Evolutionary conservation across 2,329 filamentous ascomycete genomes (phyloP).

Genomic region (Fusarium secorum): DNA sequence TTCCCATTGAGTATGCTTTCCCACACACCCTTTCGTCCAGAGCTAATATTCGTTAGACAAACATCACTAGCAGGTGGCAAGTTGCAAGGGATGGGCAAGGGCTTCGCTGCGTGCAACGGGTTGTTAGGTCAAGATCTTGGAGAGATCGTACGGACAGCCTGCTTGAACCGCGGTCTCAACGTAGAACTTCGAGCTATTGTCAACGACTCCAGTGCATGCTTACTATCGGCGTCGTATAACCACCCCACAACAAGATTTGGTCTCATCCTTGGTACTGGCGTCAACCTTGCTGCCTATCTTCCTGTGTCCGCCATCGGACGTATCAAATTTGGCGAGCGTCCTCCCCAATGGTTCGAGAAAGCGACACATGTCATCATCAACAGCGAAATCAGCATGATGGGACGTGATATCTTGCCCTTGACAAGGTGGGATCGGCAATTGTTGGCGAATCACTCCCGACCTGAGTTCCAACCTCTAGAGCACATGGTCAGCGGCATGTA

Average conservation of each 20-base stretch:
- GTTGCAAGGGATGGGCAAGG: slow-evolving; percentile 71
- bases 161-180: slow-evolving; percentile 58
- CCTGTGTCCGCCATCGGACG: slow-evolving; percentile 64
- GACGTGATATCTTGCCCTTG: slow-evolving; percentile 63
- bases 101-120: slow-evolving; percentile 66
- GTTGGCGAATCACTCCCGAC: slow-evolving; percentile 60
- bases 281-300: slow-evolving; percentile 71
- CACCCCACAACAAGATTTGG: slow-evolving; percentile 67
- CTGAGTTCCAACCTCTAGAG: slow-evolving; percentile 69
- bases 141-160: slow-evolving; percentile 64
- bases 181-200: slow-evolving; percentile 68
- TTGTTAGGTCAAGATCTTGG: slow-evolving; percentile 68
- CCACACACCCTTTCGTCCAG: background rate
- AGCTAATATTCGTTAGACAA: slow-evolving; percentile 58
- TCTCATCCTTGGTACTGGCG: slow-evolving; percentile 72
- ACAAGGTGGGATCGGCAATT: slow-evolving; percentile 68
- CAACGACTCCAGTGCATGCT: slow-evolving; percentile 72
- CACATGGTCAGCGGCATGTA: slow-evolving; percentile 72
- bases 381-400: slow-evolving; percentile 74
- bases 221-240: slow-evolving; percentile 70
- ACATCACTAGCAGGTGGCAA: slow-evolving; percentile 67
- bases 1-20: slow-evolving; percentile 65
- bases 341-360: slow-evolving; percentile 62
- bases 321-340: slow-evolving; percentile 64
- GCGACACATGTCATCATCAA: slow-evolving; percentile 72